Evolutionary conservation across 805 yeast species (phyloP).

Genomic region (Saccharomycopsis sp.): DNA sequence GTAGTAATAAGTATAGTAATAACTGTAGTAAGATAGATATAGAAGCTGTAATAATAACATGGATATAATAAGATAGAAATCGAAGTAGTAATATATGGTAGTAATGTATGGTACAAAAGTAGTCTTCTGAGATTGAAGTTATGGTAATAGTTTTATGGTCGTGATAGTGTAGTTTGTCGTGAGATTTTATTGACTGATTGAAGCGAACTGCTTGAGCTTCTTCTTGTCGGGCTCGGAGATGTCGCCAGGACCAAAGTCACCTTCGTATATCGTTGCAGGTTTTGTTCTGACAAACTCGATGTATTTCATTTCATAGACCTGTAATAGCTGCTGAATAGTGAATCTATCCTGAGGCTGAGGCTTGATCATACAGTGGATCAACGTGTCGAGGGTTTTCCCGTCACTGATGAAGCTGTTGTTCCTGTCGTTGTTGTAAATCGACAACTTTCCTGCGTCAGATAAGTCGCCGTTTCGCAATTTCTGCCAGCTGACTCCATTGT

Average conservation of each 20-base stretch:
- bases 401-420: constrained; percentile 33
- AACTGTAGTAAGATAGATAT: no score
- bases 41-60: no score
- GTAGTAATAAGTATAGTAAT: no score
- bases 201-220: background rate
- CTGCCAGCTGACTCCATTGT: constrained; percentile 96
- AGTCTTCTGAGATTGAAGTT: no score
- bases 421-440: constrained; percentile 54
- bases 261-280: constrained; percentile 93
- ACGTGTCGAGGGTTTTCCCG: constrained; percentile 62
- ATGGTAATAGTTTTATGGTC: no score
- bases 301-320: constrained; percentile 62
- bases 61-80: no score
- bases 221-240: background rate
- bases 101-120: background rate
- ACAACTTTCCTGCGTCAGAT: constrained; percentile 85
- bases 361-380: constrained; percentile 83
- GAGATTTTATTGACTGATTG: background rate
- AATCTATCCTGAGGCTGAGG: constrained; percentile 82
- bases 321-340: constrained; percentile 63
- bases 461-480: constrained; percentile 91
- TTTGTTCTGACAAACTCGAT: constrained; percentile 80
- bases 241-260: constrained; percentile 75
- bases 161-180: no score
- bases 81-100: background rate